A percentile compares a stretch with the other conserved stretches of the same genome.
These are phyloP conservation scores for Phialocephala subalpina DNA, from an alignment of 2,329 filamentous ascomycete genomes.

Conservation along the genomic window DNA sequence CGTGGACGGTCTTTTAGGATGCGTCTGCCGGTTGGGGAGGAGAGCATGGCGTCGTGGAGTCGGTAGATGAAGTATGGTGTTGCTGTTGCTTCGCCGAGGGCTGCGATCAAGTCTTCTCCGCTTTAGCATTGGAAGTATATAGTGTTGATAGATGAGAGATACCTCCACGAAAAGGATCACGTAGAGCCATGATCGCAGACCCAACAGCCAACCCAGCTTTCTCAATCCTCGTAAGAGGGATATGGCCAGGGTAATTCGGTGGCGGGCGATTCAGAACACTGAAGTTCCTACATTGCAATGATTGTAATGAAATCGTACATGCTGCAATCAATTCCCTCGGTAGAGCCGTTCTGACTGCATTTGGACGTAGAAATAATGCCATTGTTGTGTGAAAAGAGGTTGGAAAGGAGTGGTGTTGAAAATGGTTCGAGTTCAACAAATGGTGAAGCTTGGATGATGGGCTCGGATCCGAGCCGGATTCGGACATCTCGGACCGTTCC, in stretches of 20 bases:
- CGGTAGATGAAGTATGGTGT: constrained; percentile 95
- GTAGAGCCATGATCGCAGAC: constrained; percentile 67
- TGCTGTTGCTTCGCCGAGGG: constrained; percentile 92
- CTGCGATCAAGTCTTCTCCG: constrained; percentile 84
- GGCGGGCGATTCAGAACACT: constrained; percentile 83
- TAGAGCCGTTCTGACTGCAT: constrained; percentile 27
- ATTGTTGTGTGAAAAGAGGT: constrained; percentile 24
- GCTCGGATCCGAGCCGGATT: constrained; percentile 4
- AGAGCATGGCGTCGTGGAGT: constrained; percentile 91
- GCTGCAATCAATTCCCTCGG: constrained; percentile 38
- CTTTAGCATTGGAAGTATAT: neutral
- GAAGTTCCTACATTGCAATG: constrained; percentile 60
- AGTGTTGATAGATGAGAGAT: constrained; percentile 32
- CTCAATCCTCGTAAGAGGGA: constrained; percentile 84
- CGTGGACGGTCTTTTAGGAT: constrained; percentile 91
- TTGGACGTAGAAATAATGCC: constrained; percentile 36
- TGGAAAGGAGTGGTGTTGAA: neutral
- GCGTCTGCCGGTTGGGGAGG: constrained; percentile 81
- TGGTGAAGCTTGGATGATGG: neutral
- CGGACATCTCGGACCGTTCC: constrained; percentile 14
- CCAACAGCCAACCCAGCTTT: constrained; percentile 74
- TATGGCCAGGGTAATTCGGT: constrained; percentile 68
- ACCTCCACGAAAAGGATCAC: constrained; percentile 85
- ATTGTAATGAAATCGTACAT: constrained; percentile 35
- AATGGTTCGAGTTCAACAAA: neutral